Evolutionary conservation across 1,284 basidiomycete genomes (phyloP).

Genomic region (Tylopilus sp.): DNA sequence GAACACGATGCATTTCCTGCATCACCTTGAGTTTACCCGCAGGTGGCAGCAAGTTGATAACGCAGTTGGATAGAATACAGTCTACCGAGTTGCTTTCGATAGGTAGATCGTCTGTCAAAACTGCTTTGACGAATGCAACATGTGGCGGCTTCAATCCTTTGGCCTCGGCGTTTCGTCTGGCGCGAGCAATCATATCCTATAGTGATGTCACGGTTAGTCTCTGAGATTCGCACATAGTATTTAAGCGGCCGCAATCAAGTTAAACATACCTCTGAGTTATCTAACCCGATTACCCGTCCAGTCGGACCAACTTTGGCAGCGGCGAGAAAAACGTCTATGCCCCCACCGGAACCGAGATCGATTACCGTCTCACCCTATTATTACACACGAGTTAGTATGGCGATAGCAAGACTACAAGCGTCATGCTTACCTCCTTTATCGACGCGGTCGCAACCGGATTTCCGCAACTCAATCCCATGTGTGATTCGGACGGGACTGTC

Average conservation of each 20-base stretch:
- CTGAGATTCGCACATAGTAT: neutral
- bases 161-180: conserved; percentile 56
- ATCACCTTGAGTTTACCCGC: conserved; percentile 53
- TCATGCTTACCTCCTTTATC: conserved; percentile 50
- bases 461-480: conserved; percentile 62
- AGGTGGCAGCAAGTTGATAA: conserved; percentile 59
- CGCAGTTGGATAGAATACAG: conserved; percentile 67
- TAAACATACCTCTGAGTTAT: conserved; percentile 55
- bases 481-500: conserved; percentile 52
- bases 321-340: conserved; percentile 64
- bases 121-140: conserved; percentile 58
- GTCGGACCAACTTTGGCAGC: conserved; percentile 57
- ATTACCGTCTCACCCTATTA: conserved; percentile 64
- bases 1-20: conserved; percentile 56
- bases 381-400: neutral
- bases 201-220: neutral
- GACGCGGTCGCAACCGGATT: conserved; percentile 58
- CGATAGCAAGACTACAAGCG: too few species aligned
- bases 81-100: conserved; percentile 59
- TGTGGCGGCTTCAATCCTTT: conserved; percentile 55
- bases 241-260: neutral
- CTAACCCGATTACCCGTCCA: conserved; percentile 64
- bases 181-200: conserved; percentile 61
- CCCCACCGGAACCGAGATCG: conserved; percentile 66
- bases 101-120: conserved; percentile 56